Percentiles rank a stretch among this genome's conserved stretches.
phyloP scores from a whole-genome alignment of 257 asterid genomes.

The Plectranthus barbatus region DNA sequence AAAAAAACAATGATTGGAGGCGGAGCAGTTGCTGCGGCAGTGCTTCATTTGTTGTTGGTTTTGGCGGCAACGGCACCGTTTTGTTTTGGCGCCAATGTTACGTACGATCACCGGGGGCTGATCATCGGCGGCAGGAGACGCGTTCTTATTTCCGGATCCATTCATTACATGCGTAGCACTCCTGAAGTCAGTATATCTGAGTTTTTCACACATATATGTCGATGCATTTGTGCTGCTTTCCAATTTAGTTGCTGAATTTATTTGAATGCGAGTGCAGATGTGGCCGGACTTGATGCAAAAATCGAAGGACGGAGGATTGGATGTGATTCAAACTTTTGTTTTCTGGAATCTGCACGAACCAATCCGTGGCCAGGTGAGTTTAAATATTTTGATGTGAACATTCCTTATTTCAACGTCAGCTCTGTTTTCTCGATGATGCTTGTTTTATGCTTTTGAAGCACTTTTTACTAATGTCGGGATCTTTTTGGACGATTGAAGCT shows the following conservation, averaged over 20 bases:
- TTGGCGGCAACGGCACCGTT: slow-evolving; percentile 29
- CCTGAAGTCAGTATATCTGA: slow-evolving; percentile 41
- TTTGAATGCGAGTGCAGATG: slow-evolving; percentile 41
- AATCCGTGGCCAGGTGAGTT: slow-evolving; percentile 60
- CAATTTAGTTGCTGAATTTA: slow-evolving; percentile 2
- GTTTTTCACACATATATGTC: neutral
- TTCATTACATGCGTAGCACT: slow-evolving; percentile 78
- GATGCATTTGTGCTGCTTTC: neutral
- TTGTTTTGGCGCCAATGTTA: slow-evolving; percentile 41
- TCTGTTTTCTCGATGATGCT: neutral
- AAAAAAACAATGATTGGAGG: no score
- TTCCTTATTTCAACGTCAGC: slow-evolving; percentile 16
- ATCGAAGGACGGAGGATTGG: slow-evolving; percentile 82
- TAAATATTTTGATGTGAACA: neutral
- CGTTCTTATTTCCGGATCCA: slow-evolving; percentile 60
- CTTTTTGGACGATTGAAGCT: slow-evolving; percentile 8
- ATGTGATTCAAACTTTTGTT: slow-evolving; percentile 65
- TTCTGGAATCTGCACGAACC: slow-evolving; percentile 93
- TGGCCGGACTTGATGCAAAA: slow-evolving; percentile 83
- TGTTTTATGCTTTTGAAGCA: neutral
- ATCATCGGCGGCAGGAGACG: slow-evolving; percentile 49
- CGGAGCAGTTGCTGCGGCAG: slow-evolving; percentile 14
- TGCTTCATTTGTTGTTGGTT: slow-evolving; percentile 13
- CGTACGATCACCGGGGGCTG: slow-evolving; percentile 60
- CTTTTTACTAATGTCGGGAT: neutral